A percentile compares a stretch with the other conserved stretches of the same genome.
phyloP scores from a whole-genome alignment of 805 yeast species.

The Ogataea ramenticola region DNA sequence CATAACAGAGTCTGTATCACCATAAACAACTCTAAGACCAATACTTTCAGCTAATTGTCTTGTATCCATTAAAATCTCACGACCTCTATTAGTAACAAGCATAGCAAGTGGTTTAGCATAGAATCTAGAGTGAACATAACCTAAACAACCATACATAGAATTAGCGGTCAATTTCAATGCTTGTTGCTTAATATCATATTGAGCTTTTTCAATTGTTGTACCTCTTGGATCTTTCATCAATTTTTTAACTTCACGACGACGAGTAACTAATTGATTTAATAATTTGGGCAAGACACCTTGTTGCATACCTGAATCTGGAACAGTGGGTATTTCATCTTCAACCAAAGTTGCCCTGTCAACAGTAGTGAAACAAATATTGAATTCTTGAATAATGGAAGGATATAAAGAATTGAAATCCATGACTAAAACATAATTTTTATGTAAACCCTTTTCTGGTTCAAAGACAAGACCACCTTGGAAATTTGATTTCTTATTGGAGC shows the following conservation, averaged over 20 bases:
- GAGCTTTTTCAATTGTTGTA: slow-evolving; percentile 58
- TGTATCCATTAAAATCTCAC: slow-evolving; percentile 91
- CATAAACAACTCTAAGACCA: slow-evolving; percentile 83
- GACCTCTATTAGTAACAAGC: slow-evolving; percentile 90
- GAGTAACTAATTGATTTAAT: slow-evolving; percentile 72
- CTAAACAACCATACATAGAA: slow-evolving; percentile 99
- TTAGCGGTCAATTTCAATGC: slow-evolving; percentile 96
- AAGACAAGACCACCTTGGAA: slow-evolving; percentile 92
- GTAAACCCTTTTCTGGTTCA: slow-evolving; percentile 94
- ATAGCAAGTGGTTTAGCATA: slow-evolving; percentile 95
- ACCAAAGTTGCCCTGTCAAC: slow-evolving; percentile 53
- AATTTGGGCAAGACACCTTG: slow-evolving; percentile 86
- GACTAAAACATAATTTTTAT: slow-evolving; percentile 79
- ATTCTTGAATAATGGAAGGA: slow-evolving; percentile 96
- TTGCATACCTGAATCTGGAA: slow-evolving; percentile 49
- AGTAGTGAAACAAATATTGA: slow-evolving; percentile 93
- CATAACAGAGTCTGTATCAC: slow-evolving; percentile 99
- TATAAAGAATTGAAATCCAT: slow-evolving; percentile 98
- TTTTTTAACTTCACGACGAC: slow-evolving; percentile 90
- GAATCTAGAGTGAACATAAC: slow-evolving; percentile 84
- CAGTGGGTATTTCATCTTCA: slow-evolving; percentile 58
- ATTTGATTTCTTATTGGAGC: slow-evolving; percentile 52
- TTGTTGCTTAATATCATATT: slow-evolving; percentile 91
- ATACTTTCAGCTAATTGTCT: slow-evolving; percentile 85
- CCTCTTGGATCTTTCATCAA: slow-evolving; percentile 70